A percentile compares a stretch with the other conserved stretches of the same genome.
Evolutionary conservation across 306 rosid species (phyloP).

Genomic region (Medicago ruthenica): DNA sequence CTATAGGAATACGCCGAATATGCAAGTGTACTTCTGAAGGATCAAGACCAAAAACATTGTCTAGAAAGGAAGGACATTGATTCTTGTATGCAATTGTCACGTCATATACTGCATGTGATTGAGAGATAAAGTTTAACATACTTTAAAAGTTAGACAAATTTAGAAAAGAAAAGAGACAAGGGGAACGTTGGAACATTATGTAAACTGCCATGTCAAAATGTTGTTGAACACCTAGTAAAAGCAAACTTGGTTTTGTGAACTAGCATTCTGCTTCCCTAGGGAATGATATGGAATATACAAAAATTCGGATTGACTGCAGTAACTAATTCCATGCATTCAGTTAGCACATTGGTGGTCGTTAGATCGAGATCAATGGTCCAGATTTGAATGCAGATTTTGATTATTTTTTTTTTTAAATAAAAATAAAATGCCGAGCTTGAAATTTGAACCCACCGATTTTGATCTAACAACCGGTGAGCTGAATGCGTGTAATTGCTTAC

Average conservation of each 20-base stretch:
- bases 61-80: slow-evolving; percentile 78
- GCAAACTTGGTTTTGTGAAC: slow-evolving; percentile 7
- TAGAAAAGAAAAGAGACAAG: background rate
- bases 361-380: background rate
- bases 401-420: too few relatives aligned
- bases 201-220: slow-evolving; percentile 5
- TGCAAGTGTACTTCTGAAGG: slow-evolving; percentile 96
- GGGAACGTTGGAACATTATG: background rate
- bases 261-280: slow-evolving; percentile 6
- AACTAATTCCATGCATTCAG: background rate
- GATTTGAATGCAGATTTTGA: background rate
- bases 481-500: background rate
- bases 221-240: slow-evolving; percentile 3
- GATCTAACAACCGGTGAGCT: background rate
- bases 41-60: slow-evolving; percentile 87
- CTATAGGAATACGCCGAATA: slow-evolving; percentile 66
- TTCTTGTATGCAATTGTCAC: slow-evolving; percentile 80
- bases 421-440: background rate
- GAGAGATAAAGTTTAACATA: slow-evolving; percentile 23
- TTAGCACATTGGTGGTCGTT: background rate
- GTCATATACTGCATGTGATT: slow-evolving; percentile 78
- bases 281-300: background rate
- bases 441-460: background rate
- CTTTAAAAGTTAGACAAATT: slow-evolving; percentile 15
- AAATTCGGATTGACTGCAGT: background rate